These are phyloP conservation scores for Telfairia occidentalis DNA, from an alignment of 331 rosid genomes.

Conservation along the genomic window DNA sequence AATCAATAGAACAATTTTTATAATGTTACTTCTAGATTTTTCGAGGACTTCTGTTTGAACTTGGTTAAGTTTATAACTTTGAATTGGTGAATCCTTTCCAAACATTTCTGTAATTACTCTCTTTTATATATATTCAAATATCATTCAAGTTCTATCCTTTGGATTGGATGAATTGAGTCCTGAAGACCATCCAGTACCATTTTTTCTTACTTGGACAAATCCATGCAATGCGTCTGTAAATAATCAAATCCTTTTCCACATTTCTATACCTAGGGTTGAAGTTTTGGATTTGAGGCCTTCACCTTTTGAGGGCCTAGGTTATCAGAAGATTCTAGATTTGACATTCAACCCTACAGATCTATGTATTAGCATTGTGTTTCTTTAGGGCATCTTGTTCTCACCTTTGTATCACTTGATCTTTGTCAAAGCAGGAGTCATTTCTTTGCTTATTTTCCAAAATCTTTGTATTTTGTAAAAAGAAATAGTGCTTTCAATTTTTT, in stretches of 20 bases:
- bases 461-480: neutral
- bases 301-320: neutral
- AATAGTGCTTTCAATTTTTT: neutral
- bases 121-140: neutral
- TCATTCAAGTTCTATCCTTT: neutral
- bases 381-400: neutral
- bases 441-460: neutral
- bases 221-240: neutral
- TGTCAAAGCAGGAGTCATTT: neutral
- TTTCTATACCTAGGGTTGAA: neutral
- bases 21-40: neutral
- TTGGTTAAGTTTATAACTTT: neutral
- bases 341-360: neutral
- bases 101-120: neutral
- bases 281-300: neutral
- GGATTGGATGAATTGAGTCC: neutral
- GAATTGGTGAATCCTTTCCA: neutral
- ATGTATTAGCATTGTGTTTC: neutral
- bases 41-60: neutral
- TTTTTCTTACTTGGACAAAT: neutral
- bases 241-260: neutral
- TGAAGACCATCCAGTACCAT: neutral
- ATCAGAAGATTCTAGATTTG: neutral
- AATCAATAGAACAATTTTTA: neutral
- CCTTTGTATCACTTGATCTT: neutral